phyloP scores from a whole-genome alignment of 257 asterid species.

The Solanum chilense region DNA sequence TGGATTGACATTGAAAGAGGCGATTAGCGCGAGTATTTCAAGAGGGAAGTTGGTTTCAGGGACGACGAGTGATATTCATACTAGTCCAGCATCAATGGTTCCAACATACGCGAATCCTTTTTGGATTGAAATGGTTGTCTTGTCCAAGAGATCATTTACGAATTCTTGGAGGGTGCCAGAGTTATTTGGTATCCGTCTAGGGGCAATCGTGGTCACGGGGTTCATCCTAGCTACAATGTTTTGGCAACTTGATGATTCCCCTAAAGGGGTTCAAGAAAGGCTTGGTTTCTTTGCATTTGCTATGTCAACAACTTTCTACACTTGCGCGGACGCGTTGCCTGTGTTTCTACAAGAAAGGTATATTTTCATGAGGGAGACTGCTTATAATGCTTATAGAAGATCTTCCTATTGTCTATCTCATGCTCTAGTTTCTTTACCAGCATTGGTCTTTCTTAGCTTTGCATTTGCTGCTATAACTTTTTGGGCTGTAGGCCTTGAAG shows the following conservation, averaged over 20 bases:
- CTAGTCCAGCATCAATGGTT: constrained; percentile 18
- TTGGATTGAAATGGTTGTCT: constrained; percentile 41
- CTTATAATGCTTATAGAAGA: constrained; percentile 58
- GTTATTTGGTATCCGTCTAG: constrained; percentile 45
- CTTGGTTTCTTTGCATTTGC: constrained; percentile 74
- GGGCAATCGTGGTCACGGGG: constrained; percentile 52
- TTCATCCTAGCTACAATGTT: constrained; percentile 64
- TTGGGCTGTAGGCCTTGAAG: constrained; percentile 68
- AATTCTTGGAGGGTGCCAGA: constrained; percentile 66
- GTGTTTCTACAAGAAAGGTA: constrained; percentile 64
- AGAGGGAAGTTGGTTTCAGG: constrained; percentile 73
- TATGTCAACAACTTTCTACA: constrained; percentile 70
- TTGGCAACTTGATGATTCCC: constrained; percentile 56
- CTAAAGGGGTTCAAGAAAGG: constrained; percentile 59
- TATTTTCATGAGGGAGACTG: constrained; percentile 72
- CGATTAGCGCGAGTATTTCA: constrained; percentile 63
- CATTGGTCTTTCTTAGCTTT: constrained; percentile 38
- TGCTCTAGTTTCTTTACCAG: constrained; percentile 42
- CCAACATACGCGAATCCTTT: constrained; percentile 56
- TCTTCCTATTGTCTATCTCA: constrained; percentile 62
- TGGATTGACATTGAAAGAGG: constrained; percentile 46
- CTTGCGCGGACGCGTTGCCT: constrained; percentile 72
- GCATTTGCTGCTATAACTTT: constrained; percentile 53
- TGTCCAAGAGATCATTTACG: constrained; percentile 44
- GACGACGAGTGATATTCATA: constrained; percentile 2